phyloP scores from a whole-genome alignment of 176 grass and related monocot genomes.

The Rhynchospora tenuis region DNA sequence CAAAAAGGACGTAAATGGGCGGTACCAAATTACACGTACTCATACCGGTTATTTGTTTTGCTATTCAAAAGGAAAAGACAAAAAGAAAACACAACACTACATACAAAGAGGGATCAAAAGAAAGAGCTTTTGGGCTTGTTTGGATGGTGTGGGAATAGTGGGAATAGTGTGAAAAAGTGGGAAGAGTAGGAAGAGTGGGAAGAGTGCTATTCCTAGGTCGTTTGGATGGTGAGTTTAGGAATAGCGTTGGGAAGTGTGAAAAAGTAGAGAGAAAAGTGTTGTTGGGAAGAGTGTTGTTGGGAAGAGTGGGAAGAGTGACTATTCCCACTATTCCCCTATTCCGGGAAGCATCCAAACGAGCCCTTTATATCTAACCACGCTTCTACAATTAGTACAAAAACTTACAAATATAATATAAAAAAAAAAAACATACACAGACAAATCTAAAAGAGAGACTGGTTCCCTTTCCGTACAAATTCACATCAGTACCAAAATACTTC shows the following conservation, averaged over 20 bases:
- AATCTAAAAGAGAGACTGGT: neutral
- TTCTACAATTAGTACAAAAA: slow-evolving; percentile 22
- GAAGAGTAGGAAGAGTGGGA: too few species aligned
- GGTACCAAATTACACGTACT: neutral
- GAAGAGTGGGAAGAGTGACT: too few species aligned
- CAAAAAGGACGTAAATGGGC: neutral
- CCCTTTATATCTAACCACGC: slow-evolving; percentile 29
- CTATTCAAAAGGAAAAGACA: neutral
- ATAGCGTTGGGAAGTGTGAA: too few species aligned
- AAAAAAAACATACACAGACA: neutral
- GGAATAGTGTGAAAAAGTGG: too few species aligned
- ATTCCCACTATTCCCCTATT: too few species aligned
- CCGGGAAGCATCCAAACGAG: too few species aligned
- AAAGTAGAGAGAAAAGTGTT: too few species aligned
- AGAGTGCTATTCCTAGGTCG: too few species aligned
- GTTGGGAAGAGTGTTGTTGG: too few species aligned
- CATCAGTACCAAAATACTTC: neutral
- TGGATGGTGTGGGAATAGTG: too few species aligned
- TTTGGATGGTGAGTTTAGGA: too few species aligned
- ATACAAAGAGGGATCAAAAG: neutral
- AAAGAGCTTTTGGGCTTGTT: too few species aligned
- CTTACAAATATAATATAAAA: neutral
- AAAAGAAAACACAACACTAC: neutral
- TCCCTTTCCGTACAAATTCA: slow-evolving; percentile 11
- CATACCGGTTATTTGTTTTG: neutral